phyloP scores from a whole-genome alignment of 805 yeast genomes.

The Wickerhamiella siamensis region DNA sequence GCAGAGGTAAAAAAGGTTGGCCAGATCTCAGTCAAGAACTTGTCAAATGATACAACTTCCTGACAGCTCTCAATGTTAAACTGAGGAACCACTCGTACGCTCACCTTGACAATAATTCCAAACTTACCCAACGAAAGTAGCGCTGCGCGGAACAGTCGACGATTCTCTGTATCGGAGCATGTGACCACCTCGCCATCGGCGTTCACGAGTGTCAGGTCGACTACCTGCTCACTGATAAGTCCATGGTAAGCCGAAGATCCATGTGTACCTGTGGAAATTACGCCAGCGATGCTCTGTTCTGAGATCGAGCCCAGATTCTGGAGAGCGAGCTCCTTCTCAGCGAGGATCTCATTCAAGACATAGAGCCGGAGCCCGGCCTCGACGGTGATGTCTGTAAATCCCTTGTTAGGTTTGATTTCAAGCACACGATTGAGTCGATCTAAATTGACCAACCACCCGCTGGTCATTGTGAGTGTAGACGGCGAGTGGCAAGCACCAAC shows the following conservation, averaged over 20 bases:
- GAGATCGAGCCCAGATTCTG: slow-evolving; percentile 90
- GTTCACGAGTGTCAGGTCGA: slow-evolving; percentile 57
- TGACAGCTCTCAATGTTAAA: slow-evolving; percentile 70
- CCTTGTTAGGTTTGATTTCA: slow-evolving; percentile 36
- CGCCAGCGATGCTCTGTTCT: slow-evolving; percentile 90
- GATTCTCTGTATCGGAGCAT: slow-evolving; percentile 51
- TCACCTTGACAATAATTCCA: slow-evolving; percentile 77
- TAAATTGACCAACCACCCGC: slow-evolving; percentile 75
- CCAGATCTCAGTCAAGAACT: slow-evolving; percentile 51
- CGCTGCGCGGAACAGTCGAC: slow-evolving; percentile 64
- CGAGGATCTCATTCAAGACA: slow-evolving; percentile 56
- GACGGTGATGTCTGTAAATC: slow-evolving; percentile 80
- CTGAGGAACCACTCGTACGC: slow-evolving; percentile 69
- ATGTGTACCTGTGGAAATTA: slow-evolving; percentile 91
- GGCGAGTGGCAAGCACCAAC: slow-evolving; percentile 97
- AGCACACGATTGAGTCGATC: slow-evolving; percentile 57
- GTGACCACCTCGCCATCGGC: slow-evolving; percentile 59
- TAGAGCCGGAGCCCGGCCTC: slow-evolving; percentile 80
- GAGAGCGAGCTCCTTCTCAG: slow-evolving; percentile 52
- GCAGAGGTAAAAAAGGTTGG: slow-evolving; percentile 70
- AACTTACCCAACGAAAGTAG: slow-evolving; percentile 77
- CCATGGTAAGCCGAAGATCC: slow-evolving; percentile 94
- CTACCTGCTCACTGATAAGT: slow-evolving; percentile 74
- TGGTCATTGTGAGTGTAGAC: slow-evolving; percentile 73
- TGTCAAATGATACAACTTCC: slow-evolving; percentile 66